Conservation (phyloP, 805 yeast genomes). For the Teunomyces funiuensis region DNA sequence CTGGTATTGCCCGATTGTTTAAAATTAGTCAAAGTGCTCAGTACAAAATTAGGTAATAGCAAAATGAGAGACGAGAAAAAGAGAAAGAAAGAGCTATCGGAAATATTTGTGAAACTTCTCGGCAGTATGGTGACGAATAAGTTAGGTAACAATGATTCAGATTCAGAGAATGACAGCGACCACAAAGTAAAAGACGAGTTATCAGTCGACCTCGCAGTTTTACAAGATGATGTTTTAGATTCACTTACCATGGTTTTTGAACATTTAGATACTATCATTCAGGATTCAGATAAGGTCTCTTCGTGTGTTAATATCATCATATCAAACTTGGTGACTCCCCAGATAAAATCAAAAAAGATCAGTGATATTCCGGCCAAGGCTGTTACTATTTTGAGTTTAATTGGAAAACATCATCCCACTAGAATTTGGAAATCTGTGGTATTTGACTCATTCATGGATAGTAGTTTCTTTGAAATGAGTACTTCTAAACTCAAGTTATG, state of each 20-base stretch:
- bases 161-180: slow-evolving; percentile 11
- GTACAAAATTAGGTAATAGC: slow-evolving; percentile 55
- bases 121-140: slow-evolving; percentile 12
- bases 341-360: slow-evolving; percentile 45
- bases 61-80: slow-evolving; percentile 64
- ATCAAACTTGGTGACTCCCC: slow-evolving; percentile 53
- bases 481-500: slow-evolving; percentile 39
- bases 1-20: slow-evolving; percentile 53
- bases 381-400: slow-evolving; percentile 43
- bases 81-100: slow-evolving; percentile 55
- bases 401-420: slow-evolving; percentile 35
- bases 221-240: slow-evolving; percentile 46
- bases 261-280: slow-evolving; percentile 40
- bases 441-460: slow-evolving; percentile 64
- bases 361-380: slow-evolving; percentile 39
- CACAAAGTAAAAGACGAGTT: slow-evolving; percentile 11
- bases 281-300: slow-evolving; percentile 62
- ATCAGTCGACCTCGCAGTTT: slow-evolving; percentile 10
- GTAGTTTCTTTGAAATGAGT: slow-evolving; percentile 48
- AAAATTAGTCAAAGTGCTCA: slow-evolving; percentile 50
- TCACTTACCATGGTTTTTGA: slow-evolving; percentile 33
- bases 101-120: slow-evolving; percentile 33
- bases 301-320: slow-evolving; percentile 52
- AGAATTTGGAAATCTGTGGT: slow-evolving; percentile 66
- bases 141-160: slow-evolving; percentile 14